phyloP scores from a whole-genome alignment of 176 grass and related monocot species.

The Oryza coarctata region DNA sequence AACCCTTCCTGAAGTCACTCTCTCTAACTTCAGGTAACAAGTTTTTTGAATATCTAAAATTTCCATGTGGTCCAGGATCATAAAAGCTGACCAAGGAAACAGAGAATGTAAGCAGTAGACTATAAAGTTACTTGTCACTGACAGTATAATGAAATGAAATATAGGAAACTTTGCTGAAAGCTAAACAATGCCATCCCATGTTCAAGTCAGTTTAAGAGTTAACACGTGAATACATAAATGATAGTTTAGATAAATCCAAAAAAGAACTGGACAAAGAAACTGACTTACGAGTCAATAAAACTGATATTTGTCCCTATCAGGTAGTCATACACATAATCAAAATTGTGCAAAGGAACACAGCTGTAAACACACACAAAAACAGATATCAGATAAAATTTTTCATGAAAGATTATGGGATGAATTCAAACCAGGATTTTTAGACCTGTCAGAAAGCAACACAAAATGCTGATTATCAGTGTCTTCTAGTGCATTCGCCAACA shows the following conservation, averaged over 20 bases:
- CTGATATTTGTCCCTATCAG: slow-evolving; percentile 84
- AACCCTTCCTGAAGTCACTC: slow-evolving; percentile 86
- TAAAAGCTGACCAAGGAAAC: slow-evolving; percentile 59
- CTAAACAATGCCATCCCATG: not conserved
- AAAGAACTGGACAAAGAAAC: not conserved
- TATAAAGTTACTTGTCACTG: not conserved
- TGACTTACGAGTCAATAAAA: slow-evolving; percentile 84
- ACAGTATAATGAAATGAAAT: not conserved
- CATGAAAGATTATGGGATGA: slow-evolving; percentile 14
- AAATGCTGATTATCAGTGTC: slow-evolving; percentile 92
- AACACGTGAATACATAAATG: not conserved
- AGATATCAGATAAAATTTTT: slow-evolving; percentile 26
- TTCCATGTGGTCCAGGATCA: slow-evolving; percentile 96
- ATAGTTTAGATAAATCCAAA: not conserved
- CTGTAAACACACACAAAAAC: slow-evolving; percentile 50
- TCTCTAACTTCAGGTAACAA: slow-evolving; percentile 87
- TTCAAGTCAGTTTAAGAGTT: not conserved
- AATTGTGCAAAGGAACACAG: slow-evolving; percentile 92
- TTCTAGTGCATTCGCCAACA: slow-evolving; percentile 82
- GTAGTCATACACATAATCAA: slow-evolving; percentile 90
- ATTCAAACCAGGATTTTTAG: slow-evolving; percentile 1
- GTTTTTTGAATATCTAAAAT: slow-evolving; percentile 83
- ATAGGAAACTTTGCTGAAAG: not conserved
- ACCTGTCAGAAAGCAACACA: slow-evolving; percentile 97
- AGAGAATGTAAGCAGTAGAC: slow-evolving; percentile 25